Conservation (phyloP, 1,284 basidiomycete genomes). For the Apiotrichum porosum region DNA sequence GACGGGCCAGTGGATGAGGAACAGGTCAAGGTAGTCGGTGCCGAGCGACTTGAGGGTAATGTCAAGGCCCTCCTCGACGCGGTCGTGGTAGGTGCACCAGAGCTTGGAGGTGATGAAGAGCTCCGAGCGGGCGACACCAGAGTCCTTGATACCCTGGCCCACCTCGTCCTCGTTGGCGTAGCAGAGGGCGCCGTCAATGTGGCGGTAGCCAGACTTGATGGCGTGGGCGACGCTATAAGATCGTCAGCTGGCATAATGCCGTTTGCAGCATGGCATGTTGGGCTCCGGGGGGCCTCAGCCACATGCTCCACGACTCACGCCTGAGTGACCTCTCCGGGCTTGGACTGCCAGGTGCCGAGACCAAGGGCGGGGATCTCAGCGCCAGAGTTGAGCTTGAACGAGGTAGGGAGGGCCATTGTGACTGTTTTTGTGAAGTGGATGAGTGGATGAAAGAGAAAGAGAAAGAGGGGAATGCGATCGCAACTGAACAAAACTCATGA, state of each 20-base stretch:
- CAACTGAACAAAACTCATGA: not conserved
- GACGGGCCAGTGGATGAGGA: constrained; percentile 56
- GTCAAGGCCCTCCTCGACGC: constrained; percentile 60
- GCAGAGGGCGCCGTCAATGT: constrained; percentile 72
- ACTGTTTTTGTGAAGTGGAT: not conserved
- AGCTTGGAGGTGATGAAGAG: constrained; percentile 64
- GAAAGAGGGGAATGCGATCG: not conserved
- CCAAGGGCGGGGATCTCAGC: constrained; percentile 64
- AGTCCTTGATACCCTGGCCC: constrained; percentile 70
- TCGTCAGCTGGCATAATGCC: too few relatives aligned
- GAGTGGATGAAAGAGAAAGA: not conserved
- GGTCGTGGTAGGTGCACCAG: constrained; percentile 60
- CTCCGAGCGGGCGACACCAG: constrained; percentile 70
- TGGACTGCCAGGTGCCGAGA: constrained; percentile 76
- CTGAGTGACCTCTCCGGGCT: constrained; percentile 61
- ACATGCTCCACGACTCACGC: constrained; percentile 52
- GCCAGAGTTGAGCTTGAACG: constrained; percentile 64
- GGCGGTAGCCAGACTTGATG: constrained; percentile 68
- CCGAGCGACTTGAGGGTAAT: constrained; percentile 70
- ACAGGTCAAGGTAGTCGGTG: constrained; percentile 73
- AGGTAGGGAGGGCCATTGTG: constrained; percentile 49
- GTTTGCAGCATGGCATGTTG: too few relatives aligned
- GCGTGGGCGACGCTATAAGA: constrained; percentile 60
- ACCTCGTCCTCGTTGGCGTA: constrained; percentile 73
- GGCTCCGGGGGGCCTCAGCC: too few relatives aligned